Percentiles rank a stretch among this genome's conserved stretches.
phyloP scores from a whole-genome alignment of 495 filamentous ascomycete species.

The Ramalina intermedia region DNA sequence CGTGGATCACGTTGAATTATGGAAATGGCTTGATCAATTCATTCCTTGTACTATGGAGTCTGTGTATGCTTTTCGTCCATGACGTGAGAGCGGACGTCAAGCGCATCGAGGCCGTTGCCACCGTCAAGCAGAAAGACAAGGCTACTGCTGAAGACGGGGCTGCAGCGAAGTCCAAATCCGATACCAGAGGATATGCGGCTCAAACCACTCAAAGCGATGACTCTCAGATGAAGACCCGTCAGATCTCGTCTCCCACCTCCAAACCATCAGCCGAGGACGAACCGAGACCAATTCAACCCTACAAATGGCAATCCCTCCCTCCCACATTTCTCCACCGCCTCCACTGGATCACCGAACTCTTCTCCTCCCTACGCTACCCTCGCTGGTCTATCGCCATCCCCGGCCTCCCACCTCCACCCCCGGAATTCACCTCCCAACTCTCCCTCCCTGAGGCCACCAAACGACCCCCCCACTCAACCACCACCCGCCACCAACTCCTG shows the following conservation, averaged over 20 bases:
- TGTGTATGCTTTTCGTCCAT: constrained; percentile 46
- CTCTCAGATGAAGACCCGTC: too few relatives aligned
- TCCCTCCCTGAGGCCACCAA: constrained; percentile 8
- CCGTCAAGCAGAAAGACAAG: neutral
- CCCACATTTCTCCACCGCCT: constrained; percentile 43
- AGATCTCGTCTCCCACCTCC: too few relatives aligned
- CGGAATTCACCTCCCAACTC: constrained; percentile 29
- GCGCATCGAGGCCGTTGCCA: constrained; percentile 40
- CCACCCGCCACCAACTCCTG: constrained; percentile 31
- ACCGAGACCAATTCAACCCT: neutral
- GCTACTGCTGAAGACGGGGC: neutral
- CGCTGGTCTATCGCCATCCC: constrained; percentile 66
- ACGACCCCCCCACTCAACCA: constrained; percentile 15
- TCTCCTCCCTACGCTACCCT: constrained; percentile 53
- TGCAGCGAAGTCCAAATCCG: neutral
- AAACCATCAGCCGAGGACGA: too few relatives aligned
- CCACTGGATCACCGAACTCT: constrained; percentile 55
- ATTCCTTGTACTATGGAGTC: constrained; percentile 54
- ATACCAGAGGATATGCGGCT: neutral
- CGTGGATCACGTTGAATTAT: constrained; percentile 47
- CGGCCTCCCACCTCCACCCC: constrained; percentile 43
- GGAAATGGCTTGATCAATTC: constrained; percentile 48
- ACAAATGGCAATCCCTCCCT: constrained; percentile 63
- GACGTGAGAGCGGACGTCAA: constrained; percentile 51
- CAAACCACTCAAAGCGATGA: neutral